Base-by-base conservation (phyloP, 2,329 filamentous ascomycete species). In the Emmonsiellopsis sp. region DNA sequence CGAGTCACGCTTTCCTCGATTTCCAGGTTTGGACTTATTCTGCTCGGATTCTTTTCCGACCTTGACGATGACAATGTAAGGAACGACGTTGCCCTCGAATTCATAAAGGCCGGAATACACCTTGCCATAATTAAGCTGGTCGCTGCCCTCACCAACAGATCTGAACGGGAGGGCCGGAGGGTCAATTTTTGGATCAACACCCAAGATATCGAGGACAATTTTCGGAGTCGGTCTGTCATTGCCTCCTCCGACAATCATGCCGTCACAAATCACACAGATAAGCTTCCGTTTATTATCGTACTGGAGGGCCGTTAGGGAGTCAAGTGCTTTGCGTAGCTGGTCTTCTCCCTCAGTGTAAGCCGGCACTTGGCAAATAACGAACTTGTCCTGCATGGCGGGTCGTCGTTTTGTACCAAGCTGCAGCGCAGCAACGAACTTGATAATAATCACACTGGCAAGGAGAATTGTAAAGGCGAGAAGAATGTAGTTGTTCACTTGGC, bases 271-370 rank as follows among this genome's bases (percentile, higher is more conserved):
- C 56, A 98, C 88, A 63, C 86, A 93, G 60, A 98, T 92, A 31
- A 98, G 82, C 74, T 98, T 98, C 58, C 93, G 81, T 77, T 98
- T 98, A 73, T 98, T 96, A 72, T 98, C 93, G 63, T 98, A 98
- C 61, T 95, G 86, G 13, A 98, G 79, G 10, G 91, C 89, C 13
- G 93, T 96, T 55, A 97, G 79, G 1, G 93, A 97, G 68, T 98
- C 93, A 2, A 98, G 78, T 51, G 90, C 92, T 66, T 95, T 94
- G 53, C 93, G 81, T 7, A 98, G 76, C 3, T 91, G 92, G 63
- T 98, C 93, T 76, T 98, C 93, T 62, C 90, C 93, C 75, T 98
- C 93, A 0, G 93, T 98, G 66, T 98, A 98, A 5, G 93, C 93
- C 8, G 93, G 93, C 34, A 98, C 90, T 70, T 96, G 90, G 71